Evolutionary conservation across 2,329 filamentous ascomycete genomes (phyloP).

Genomic region (Sporothrix dimorphospora): DNA sequence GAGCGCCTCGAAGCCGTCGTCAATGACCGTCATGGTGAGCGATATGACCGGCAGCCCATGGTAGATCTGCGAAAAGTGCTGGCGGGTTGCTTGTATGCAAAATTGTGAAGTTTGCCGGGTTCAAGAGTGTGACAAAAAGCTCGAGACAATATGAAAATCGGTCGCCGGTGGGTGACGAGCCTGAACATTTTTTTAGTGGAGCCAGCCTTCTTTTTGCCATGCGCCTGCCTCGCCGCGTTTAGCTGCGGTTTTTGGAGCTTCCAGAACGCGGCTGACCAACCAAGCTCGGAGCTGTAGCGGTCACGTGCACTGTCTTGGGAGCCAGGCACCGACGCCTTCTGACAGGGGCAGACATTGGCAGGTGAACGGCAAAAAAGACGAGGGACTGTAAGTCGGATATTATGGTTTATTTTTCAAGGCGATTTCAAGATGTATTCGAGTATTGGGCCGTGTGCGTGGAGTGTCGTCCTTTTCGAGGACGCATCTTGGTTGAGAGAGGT

Average conservation of each 20-base stretch:
- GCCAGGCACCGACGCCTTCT: neutral
- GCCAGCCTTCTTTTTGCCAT: slow-evolving; percentile 7
- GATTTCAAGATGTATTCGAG: neutral
- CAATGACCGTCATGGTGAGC: slow-evolving; percentile 54
- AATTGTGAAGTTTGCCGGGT: neutral
- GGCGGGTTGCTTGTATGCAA: neutral
- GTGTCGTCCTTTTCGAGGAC: neutral
- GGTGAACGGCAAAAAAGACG: neutral
- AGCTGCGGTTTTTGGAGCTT: slow-evolving; percentile 19
- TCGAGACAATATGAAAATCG: neutral
- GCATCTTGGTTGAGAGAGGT: neutral
- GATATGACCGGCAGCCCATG: slow-evolving; percentile 20
- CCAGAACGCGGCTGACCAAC: slow-evolving; percentile 22
- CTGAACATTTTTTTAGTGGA: slow-evolving; percentile 28
- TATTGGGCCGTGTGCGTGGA: neutral
- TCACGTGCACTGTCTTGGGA: slow-evolving; percentile 5
- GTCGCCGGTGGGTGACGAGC: slow-evolving; percentile 28
- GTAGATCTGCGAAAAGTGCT: neutral
- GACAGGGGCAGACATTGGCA: neutral
- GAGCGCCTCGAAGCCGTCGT: slow-evolving; percentile 68
- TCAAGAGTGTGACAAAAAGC: neutral
- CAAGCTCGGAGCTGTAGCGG: neutral
- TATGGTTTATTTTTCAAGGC: neutral
- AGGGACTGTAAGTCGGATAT: neutral
- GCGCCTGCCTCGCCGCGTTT: neutral